Evolutionary conservation across 257 asterid genomes (phyloP), one percentile per base, ranked within the genome.

Genomic region (Ocimum tenuiflorum): DNA sequence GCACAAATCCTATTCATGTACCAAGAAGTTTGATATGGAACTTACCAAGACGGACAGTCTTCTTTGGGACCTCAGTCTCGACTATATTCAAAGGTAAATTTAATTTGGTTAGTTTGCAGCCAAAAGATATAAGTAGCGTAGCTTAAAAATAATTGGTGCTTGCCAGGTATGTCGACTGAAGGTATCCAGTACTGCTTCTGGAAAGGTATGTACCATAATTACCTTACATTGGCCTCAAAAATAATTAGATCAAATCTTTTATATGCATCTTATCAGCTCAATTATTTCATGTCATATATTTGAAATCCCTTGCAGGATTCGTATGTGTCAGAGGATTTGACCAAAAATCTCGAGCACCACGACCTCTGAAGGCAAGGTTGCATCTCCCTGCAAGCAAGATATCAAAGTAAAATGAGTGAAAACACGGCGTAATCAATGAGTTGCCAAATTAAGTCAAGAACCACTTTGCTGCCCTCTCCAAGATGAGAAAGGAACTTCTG

Each of bases 291-390:
- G n/a, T 33, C 13, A 2, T 43, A 19, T 48, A 57, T 7, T 49
- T 58, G n/a, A 68, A 56, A 18, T 53, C 50, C 51, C 53, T 55
- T 63, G 52, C 88, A 90, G 97, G 97, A 48, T 87, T 87, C 19
- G 86, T 90, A 9, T 90, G 97, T 73, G 95, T 90, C 23, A 79
- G 97, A 72, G 97, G 97, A 59, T 90, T 90, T 59, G 94, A 90
- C 79, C 78, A 75, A 74, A 75, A 71, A 71, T 75, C 73, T 13
- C 81, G 97, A 68, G 89, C 90, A 61, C 95, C 97, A 5, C 79
- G 89, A 22, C 97, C 97, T 24, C 85, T 87, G 41, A 74, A 77
- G 38, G 95, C 95, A 14, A 78, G 95, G 70, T 65, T 90, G 78
- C 97, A 87, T 77, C 85, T 87, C 41, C 87, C 91, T 69, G 91